Percentiles rank a stretch among this genome's conserved stretches.
phyloP scores from a whole-genome alignment of 495 filamentous ascomycete species.

The Penicillium alfredii region DNA sequence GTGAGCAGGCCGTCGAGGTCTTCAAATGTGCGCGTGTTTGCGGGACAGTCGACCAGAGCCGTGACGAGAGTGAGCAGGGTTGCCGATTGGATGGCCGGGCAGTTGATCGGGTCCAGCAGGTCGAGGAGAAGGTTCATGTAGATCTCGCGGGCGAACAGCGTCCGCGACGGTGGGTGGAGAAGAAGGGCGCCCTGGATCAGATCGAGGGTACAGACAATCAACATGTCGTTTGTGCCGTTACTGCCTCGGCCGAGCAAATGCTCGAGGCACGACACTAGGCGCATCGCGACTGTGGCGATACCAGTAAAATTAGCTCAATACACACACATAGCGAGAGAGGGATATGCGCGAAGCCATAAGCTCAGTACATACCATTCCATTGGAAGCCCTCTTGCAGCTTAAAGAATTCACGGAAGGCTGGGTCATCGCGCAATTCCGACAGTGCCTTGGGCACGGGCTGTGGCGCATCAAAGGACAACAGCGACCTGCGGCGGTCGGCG shows the following conservation, averaged over 20 bases:
- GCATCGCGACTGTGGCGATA: slow-evolving; percentile 79
- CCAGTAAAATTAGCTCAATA: too few species aligned
- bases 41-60: slow-evolving; percentile 73
- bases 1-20: slow-evolving; percentile 86
- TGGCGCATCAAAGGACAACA: slow-evolving; percentile 28
- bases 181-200: slow-evolving; percentile 86
- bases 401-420: slow-evolving; percentile 93
- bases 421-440: slow-evolving; percentile 67
- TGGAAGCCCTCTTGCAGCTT: slow-evolving; percentile 94
- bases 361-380: slow-evolving; percentile 67
- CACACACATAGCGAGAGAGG: neutral
- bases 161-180: slow-evolving; percentile 86
- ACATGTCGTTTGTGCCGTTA: slow-evolving; percentile 77
- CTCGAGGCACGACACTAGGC: slow-evolving; percentile 81
- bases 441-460: slow-evolving; percentile 58
- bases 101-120: slow-evolving; percentile 88
- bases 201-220: slow-evolving; percentile 83
- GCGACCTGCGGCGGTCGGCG: slow-evolving; percentile 40
- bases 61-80: slow-evolving; percentile 86
- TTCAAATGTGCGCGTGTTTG: slow-evolving; percentile 88
- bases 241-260: slow-evolving; percentile 73
- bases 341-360: neutral
- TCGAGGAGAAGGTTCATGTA: slow-evolving; percentile 97
- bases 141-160: slow-evolving; percentile 79
- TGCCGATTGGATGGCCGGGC: slow-evolving; percentile 82